These are phyloP conservation scores for Talaromyces sp. DNA, from an alignment of 2,329 filamentous ascomycete species.

Conservation along the genomic window DNA sequence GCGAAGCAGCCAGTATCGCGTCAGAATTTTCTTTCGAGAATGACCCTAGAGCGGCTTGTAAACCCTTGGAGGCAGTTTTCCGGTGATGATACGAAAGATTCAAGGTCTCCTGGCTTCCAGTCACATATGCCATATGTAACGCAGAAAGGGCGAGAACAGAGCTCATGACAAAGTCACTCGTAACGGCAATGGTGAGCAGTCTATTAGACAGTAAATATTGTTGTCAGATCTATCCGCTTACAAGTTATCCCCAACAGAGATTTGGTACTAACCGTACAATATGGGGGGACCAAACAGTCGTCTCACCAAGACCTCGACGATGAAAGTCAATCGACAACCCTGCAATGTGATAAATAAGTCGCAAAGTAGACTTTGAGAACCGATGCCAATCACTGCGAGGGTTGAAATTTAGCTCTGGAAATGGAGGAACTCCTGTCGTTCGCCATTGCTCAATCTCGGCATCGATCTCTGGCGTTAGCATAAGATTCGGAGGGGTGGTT, in stretches of 20 bases:
- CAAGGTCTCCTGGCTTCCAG: slow-evolving; percentile 76
- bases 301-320: slow-evolving; percentile 71
- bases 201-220: slow-evolving; percentile 42
- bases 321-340: slow-evolving; percentile 80
- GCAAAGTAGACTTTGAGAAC: slow-evolving; percentile 73
- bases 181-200: slow-evolving; percentile 77
- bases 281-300: slow-evolving; percentile 89
- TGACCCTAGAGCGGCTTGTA: slow-evolving; percentile 79
- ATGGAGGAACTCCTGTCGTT: slow-evolving; percentile 78
- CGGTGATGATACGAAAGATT: slow-evolving; percentile 89
- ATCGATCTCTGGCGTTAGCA: slow-evolving; percentile 85
- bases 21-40: slow-evolving; percentile 88
- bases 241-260: neutral
- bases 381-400: slow-evolving; percentile 69
- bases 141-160: slow-evolving; percentile 90
- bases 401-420: slow-evolving; percentile 74
- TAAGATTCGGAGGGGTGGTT: slow-evolving; percentile 57
- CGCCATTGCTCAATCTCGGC: slow-evolving; percentile 78
- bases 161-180: slow-evolving; percentile 88
- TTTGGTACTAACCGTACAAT: slow-evolving; percentile 72
- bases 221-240: neutral
- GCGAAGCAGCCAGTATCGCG: slow-evolving; percentile 83
- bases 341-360: slow-evolving; percentile 86
- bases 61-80: slow-evolving; percentile 76
- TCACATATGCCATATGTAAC: slow-evolving; percentile 86